Evolutionary conservation across 2,329 filamentous ascomycete species (phyloP).

Genomic region (Pleomassaria siparia): DNA sequence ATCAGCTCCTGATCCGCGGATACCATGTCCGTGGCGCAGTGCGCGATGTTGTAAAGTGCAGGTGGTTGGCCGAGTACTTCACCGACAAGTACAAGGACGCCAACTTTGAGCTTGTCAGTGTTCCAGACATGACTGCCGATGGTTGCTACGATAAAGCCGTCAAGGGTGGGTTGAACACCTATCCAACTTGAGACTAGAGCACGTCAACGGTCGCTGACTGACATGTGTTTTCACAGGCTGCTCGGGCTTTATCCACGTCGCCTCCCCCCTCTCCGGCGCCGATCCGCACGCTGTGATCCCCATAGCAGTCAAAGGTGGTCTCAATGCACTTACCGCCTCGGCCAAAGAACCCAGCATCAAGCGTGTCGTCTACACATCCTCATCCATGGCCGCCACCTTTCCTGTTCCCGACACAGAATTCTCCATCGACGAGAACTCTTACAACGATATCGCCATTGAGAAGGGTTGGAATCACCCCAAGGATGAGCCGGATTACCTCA

Average conservation of each 20-base stretch:
- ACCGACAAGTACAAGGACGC: slow-evolving; percentile 18
- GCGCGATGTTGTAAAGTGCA: slow-evolving; percentile 22
- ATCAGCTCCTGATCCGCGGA: slow-evolving; percentile 31
- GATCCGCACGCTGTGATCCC: slow-evolving; percentile 46
- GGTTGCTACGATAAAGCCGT: slow-evolving; percentile 25
- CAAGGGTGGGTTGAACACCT: slow-evolving; percentile 13
- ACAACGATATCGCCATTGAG: slow-evolving; percentile 41
- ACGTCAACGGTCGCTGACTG: background rate
- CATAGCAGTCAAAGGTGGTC: slow-evolving; percentile 39
- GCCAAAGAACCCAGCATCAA: slow-evolving; percentile 44
- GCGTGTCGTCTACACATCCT: slow-evolving; percentile 47
- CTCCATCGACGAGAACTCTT: slow-evolving; percentile 36
- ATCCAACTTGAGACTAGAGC: background rate
- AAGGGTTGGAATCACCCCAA: slow-evolving; percentile 34
- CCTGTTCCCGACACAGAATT: slow-evolving; percentile 40
- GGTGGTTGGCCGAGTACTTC: slow-evolving; percentile 29
- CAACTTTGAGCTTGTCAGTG: slow-evolving; percentile 22
- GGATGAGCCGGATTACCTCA: slow-evolving; percentile 17
- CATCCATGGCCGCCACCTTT: slow-evolving; percentile 37
- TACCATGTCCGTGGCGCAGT: slow-evolving; percentile 36
- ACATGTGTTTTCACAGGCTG: slow-evolving; percentile 28
- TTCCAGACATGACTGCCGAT: slow-evolving; percentile 26
- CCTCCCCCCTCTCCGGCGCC: slow-evolving; percentile 43
- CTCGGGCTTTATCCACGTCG: slow-evolving; percentile 48
- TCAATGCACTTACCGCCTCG: slow-evolving; percentile 45